phyloP scores from a whole-genome alignment of 495 filamentous ascomycete genomes.

The Penicillium coprophilum region DNA sequence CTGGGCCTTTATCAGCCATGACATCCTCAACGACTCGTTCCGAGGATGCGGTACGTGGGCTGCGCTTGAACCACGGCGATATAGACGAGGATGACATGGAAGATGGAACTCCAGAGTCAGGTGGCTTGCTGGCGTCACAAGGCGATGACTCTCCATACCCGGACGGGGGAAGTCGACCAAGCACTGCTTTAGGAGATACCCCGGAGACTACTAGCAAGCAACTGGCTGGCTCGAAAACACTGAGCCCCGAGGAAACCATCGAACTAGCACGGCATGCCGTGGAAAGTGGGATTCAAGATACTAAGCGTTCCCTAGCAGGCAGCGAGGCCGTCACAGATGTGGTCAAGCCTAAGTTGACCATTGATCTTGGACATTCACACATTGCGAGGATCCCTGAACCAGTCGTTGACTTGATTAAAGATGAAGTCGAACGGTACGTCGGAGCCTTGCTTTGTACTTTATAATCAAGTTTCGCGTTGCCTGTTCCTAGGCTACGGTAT shows the following conservation, averaged over 20 bases:
- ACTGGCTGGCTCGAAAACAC: slow-evolving; percentile 26
- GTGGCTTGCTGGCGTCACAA: slow-evolving; percentile 21
- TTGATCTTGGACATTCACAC: slow-evolving; percentile 82
- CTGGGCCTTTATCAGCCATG: slow-evolving; percentile 22
- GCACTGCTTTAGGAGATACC: slow-evolving; percentile 32
- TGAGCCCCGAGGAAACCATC: slow-evolving; percentile 48
- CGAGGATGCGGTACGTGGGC: slow-evolving; percentile 41
- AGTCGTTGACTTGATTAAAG: slow-evolving; percentile 88
- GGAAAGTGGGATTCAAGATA: slow-evolving; percentile 64
- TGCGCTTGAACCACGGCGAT: slow-evolving; percentile 35
- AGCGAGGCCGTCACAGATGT: slow-evolving; percentile 66
- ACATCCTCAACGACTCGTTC: slow-evolving; percentile 42
- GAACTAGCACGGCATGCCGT: slow-evolving; percentile 64
- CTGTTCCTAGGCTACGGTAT: background rate
- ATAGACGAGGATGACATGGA: slow-evolving; percentile 35
- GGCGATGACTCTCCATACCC: slow-evolving; percentile 31
- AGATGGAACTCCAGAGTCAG: slow-evolving; percentile 27
- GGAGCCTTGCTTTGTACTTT: slow-evolving; percentile 1
- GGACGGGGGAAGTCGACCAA: slow-evolving; percentile 34
- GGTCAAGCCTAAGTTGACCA: slow-evolving; percentile 75
- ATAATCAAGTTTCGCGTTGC: background rate
- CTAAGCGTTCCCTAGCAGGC: slow-evolving; percentile 65
- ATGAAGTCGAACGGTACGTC: slow-evolving; percentile 83
- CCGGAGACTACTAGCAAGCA: slow-evolving; percentile 23
- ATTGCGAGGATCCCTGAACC: slow-evolving; percentile 81